phyloP scores from a whole-genome alignment of 768 basidiomycete genomes.

The Cystobasidium onofrii region DNA sequence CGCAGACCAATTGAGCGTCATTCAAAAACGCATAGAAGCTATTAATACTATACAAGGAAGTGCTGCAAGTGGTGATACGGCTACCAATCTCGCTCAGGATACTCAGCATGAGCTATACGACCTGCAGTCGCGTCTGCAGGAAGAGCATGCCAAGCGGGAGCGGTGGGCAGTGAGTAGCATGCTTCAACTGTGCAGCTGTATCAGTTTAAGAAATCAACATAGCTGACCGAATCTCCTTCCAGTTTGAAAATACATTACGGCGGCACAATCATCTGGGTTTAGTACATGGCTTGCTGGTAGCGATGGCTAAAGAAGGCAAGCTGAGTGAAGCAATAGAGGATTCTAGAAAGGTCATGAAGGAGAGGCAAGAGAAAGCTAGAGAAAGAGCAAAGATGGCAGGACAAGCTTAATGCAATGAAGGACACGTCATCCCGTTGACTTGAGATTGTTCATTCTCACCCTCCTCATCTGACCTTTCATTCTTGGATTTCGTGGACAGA shows the following conservation, averaged over 20 bases:
- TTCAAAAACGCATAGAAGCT: slow-evolving; percentile 56
- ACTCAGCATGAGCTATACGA: slow-evolving; percentile 32
- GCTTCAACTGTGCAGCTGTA: slow-evolving; percentile 50
- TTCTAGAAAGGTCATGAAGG: slow-evolving; percentile 35
- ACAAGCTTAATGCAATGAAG: slow-evolving; percentile 5
- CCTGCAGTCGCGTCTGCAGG: slow-evolving; percentile 35
- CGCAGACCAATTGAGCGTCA: slow-evolving; percentile 64
- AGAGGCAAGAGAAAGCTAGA: slow-evolving; percentile 13
- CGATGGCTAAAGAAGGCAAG: slow-evolving; percentile 63
- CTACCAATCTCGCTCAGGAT: not conserved
- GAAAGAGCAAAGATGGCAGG: slow-evolving; percentile 18
- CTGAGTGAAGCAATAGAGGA: slow-evolving; percentile 47
- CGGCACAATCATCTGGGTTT: slow-evolving; percentile 80
- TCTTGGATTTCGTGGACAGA: no score
- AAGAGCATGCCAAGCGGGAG: slow-evolving; percentile 40
- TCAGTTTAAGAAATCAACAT: slow-evolving; percentile 49
- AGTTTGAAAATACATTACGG: slow-evolving; percentile 83
- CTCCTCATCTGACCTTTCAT: no score
- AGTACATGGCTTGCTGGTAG: slow-evolving; percentile 46
- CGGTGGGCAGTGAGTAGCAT: slow-evolving; percentile 23
- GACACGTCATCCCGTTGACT: not conserved
- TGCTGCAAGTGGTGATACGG: slow-evolving; percentile 43
- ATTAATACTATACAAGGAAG: slow-evolving; percentile 44
- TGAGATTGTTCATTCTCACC: no score
- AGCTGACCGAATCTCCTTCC: not conserved